Conservation (phyloP, 306 rosid genomes). For the Dalbergia oliveri region DNA sequence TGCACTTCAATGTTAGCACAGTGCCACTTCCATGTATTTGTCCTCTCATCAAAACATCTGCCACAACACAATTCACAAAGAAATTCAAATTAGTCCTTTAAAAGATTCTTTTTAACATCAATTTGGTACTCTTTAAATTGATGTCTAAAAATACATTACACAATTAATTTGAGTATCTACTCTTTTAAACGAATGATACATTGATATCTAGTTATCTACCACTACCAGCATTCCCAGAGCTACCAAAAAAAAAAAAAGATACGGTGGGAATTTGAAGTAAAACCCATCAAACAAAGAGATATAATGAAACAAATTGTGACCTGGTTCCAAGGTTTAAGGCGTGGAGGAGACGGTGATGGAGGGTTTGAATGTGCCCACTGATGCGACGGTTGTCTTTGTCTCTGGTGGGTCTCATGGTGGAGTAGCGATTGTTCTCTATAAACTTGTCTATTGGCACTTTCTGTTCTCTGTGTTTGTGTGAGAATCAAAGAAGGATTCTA, state of each 20-base stretch:
- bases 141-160: too few relatives aligned
- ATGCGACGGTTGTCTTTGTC: conserved; percentile 57
- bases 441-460: not conserved
- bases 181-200: too few relatives aligned
- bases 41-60: conserved; percentile 62
- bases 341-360: conserved; percentile 78
- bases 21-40: conserved; percentile 78
- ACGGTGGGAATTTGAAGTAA: not conserved
- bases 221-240: not conserved
- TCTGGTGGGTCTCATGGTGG: conserved; percentile 58
- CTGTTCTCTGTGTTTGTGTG: not conserved
- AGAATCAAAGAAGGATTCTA: not conserved
- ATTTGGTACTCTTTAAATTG: not conserved
- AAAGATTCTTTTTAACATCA: not conserved
- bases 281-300: not conserved
- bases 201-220: not conserved
- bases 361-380: conserved; percentile 58
- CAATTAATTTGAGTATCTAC: too few relatives aligned
- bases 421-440: not conserved
- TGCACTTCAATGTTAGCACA: conserved; percentile 80
- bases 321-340: conserved; percentile 81
- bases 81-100: not conserved
- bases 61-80: not conserved
- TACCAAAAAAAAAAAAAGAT: not conserved
- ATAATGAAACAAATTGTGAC: conserved; percentile 36